Base-by-base conservation (phyloP, 805 yeast genomes). In the Candida nitratophila region DNA sequence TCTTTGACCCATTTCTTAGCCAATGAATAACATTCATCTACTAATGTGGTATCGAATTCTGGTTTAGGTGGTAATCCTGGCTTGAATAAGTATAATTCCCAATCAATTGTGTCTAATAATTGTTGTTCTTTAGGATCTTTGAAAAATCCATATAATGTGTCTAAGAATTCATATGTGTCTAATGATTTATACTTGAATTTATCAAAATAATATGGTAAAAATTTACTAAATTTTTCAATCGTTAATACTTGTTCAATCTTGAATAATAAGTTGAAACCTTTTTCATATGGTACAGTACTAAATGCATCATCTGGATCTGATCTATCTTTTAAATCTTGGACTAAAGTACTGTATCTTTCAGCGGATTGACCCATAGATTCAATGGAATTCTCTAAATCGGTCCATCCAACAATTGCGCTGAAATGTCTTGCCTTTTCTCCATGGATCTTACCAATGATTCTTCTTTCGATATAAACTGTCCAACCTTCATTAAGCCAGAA, bases 401-500 rank as follows among this genome's bases (percentile, higher is more conserved):
- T 78, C 96, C 96, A 89, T 41, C 96, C 96, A 55, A 86, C 83
- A 48, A 89, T 80, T 33, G 89, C 88, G 48, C 82, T 73, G 59
- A 89, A 86, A 53, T 87, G 91, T 58, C 96, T 77, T 36, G 77
- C 71, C 29, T 78, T 64, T 54, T 86, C 91, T 21, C 93, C 96
- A 56, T 86, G 87, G n/a, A 87, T 61, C 15, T 71, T 75, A 16
- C 86, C 95, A 26, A 79, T 68, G 47, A 89, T 88, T 55, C 96
- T 71, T 60, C 96, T 76, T 64, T 89, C 96, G 32, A 89, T 64
- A 61, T 89, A 89, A 34, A 89, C 96, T 6, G 96, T 88, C 96
- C 96, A 89, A 32, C 96, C 96, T 68, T 89, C 96, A 61, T 89
- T 89, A 52, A 89, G 74, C 93, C 95, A 89, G 63, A 89, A 88